Conservation (phyloP, 2,329 filamentous ascomycete genomes). For the Ceratocystis variospora region DNA sequence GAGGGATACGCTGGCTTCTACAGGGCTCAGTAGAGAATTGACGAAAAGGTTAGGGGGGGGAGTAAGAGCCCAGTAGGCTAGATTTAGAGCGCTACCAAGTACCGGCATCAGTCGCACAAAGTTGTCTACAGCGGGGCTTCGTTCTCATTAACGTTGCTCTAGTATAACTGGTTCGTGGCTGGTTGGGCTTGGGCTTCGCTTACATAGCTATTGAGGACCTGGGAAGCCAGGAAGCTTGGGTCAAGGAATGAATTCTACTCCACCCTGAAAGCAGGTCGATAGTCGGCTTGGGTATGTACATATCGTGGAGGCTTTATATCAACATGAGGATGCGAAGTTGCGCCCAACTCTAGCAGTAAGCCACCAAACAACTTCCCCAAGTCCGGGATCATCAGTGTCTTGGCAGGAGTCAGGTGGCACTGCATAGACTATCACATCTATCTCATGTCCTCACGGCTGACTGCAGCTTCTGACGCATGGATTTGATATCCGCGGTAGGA, state of each 20-base stretch:
- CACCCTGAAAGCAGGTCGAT: not conserved
- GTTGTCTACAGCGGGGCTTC: not conserved
- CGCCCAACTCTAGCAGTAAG: too few species aligned
- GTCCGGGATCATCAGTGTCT: not conserved
- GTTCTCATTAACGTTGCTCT: not conserved
- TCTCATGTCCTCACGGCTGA: not conserved
- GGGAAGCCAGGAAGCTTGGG: not conserved
- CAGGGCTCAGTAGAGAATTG: not conserved
- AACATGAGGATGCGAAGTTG: too few species aligned
- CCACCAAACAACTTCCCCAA: not conserved
- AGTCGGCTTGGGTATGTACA: not conserved
- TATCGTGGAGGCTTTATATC: not conserved
- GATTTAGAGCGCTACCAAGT: not conserved
- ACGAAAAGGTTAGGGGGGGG: not conserved
- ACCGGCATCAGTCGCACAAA: not conserved
- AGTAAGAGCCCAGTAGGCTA: not conserved
- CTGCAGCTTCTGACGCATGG: not conserved
- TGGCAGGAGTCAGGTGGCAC: not conserved
- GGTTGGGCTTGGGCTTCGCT: not conserved
- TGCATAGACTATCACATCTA: not conserved
- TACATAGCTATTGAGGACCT: not conserved
- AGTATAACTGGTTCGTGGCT: conserved; percentile 1
- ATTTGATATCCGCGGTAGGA: not conserved
- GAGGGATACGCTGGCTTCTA: not conserved
- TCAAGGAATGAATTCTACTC: not conserved